Conservation (phyloP, 2,329 filamentous ascomycete genomes). For the Botrytis pseudocinerea region DNA sequence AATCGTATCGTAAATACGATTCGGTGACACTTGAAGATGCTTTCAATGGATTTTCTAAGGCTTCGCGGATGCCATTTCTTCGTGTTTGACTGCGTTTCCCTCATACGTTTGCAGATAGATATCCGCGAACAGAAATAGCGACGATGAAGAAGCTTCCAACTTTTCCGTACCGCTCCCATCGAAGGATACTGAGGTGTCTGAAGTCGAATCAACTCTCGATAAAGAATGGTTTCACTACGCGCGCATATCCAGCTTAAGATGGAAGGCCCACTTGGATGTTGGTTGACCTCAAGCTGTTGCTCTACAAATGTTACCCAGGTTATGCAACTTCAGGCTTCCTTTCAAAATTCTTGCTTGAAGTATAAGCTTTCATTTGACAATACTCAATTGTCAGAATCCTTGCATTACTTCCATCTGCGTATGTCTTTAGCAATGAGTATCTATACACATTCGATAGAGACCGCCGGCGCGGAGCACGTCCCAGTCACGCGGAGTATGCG, state of each 20-base stretch:
- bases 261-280: background rate
- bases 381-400: background rate
- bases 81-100: background rate
- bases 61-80: background rate
- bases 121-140: background rate
- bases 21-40: too few species aligned
- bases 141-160: background rate
- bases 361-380: background rate
- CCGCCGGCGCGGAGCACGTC: background rate
- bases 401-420: background rate
- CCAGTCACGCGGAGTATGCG: conserved; percentile 6
- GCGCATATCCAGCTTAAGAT: background rate
- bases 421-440: background rate
- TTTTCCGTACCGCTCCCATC: background rate
- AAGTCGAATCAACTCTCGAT: background rate
- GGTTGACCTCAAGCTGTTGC: background rate
- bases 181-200: background rate
- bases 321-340: background rate
- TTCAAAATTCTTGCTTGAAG: too few species aligned
- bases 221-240: background rate
- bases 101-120: background rate
- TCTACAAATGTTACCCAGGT: background rate
- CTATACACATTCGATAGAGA: background rate
- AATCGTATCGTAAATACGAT: too few species aligned
- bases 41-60: background rate